A percentile compares a stretch with the other conserved stretches of the same genome.
Conservation (phyloP, 2,329 filamentous ascomycete species). For the Cladobotryum protrusum region DNA sequence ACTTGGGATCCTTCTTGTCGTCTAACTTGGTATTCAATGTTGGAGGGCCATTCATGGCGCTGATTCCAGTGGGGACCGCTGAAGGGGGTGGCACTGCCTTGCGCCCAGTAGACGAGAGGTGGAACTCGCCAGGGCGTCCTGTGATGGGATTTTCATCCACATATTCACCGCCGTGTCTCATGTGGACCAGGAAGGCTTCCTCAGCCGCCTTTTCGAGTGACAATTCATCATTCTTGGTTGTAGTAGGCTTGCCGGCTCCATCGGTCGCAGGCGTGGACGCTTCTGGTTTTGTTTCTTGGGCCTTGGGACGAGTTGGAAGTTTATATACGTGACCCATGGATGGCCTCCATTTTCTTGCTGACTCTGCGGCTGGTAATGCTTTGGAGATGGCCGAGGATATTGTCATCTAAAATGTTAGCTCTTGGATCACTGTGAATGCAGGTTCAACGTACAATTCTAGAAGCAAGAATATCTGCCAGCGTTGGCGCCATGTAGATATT, state of each 20-base stretch:
- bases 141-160: conserved; percentile 65
- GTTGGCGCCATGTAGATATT: conserved; percentile 63
- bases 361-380: conserved; percentile 44
- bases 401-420: conserved; percentile 35
- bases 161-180: conserved; percentile 57
- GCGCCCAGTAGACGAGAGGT: conserved; percentile 55
- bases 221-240: conserved; percentile 33
- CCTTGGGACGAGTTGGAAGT: conserved; percentile 26
- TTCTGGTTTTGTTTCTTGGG: conserved; percentile 37
- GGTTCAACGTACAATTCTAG: conserved; percentile 45
- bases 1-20: conserved; percentile 42
- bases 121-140: conserved; percentile 59
- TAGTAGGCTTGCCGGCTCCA: conserved; percentile 21
- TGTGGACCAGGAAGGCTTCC: conserved; percentile 51
- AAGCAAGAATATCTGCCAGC: conserved; percentile 52
- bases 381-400: conserved; percentile 51
- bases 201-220: conserved; percentile 46
- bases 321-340: conserved; percentile 48
- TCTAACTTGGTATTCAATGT: conserved; percentile 37
- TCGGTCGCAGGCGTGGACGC: conserved; percentile 41
- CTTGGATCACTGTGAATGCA: background rate
- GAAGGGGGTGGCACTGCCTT: conserved; percentile 33
- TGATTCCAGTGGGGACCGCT: conserved; percentile 25
- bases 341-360: conserved; percentile 49
- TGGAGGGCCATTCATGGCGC: conserved; percentile 28